Evolutionary conservation across 2,329 filamentous ascomycete species (phyloP).

Genomic region (Penicillium aurantiogriseum): DNA sequence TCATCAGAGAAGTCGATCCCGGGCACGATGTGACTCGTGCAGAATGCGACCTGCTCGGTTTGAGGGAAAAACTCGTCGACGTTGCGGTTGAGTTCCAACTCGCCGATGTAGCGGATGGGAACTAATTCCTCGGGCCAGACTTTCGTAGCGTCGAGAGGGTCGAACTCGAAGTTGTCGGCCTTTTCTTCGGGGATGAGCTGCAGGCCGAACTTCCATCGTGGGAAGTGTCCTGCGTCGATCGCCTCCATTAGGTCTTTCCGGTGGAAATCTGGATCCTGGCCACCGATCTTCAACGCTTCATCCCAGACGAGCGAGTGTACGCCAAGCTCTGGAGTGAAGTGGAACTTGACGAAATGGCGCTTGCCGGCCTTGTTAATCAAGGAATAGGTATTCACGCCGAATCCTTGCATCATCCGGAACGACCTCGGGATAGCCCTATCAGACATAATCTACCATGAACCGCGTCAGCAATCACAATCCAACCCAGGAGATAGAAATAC

Average conservation of each 20-base stretch:
- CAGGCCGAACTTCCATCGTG: slow-evolving; percentile 81
- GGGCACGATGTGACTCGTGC: slow-evolving; percentile 74
- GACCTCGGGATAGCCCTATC: slow-evolving; percentile 39
- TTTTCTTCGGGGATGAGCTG: slow-evolving; percentile 70
- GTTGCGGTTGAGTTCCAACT: slow-evolving; percentile 76
- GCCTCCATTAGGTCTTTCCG: slow-evolving; percentile 73
- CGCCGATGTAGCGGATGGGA: slow-evolving; percentile 73
- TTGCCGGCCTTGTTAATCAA: slow-evolving; percentile 36
- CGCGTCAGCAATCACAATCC: neutral
- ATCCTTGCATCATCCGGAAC: slow-evolving; percentile 39
- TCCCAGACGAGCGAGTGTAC: slow-evolving; percentile 51
- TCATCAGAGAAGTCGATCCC: slow-evolving; percentile 77
- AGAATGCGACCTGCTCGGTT: slow-evolving; percentile 81
- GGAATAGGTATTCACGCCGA: slow-evolving; percentile 38
- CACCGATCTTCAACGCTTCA: slow-evolving; percentile 70
- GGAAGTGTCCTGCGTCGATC: slow-evolving; percentile 68
- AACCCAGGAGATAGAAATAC: slow-evolving; percentile 3
- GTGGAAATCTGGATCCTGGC: slow-evolving; percentile 78
- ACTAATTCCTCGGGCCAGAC: slow-evolving; percentile 77
- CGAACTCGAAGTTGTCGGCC: slow-evolving; percentile 78
- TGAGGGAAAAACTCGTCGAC: slow-evolving; percentile 79
- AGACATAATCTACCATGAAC: slow-evolving; percentile 31
- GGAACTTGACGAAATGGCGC: slow-evolving; percentile 38
- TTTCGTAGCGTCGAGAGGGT: slow-evolving; percentile 82
- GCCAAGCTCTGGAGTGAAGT: slow-evolving; percentile 35